Percentiles rank a stretch among this genome's conserved stretches.
phyloP scores from a whole-genome alignment of 306 rosid genomes.

The Begonia masoniana region DNA sequence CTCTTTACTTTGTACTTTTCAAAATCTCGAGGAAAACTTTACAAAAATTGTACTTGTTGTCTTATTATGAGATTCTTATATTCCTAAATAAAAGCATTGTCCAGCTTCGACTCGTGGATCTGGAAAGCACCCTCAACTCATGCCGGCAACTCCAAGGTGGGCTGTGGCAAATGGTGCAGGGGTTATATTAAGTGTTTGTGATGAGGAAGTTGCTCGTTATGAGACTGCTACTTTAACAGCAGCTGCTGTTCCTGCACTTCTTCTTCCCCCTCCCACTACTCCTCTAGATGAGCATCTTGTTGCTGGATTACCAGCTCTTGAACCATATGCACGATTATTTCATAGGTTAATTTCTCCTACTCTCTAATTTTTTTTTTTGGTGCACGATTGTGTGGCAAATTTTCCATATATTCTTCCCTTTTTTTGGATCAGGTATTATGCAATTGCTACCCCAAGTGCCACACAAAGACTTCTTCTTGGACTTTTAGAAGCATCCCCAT shows the following conservation, averaged over 20 bases:
- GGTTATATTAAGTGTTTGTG: conserved; percentile 93
- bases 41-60: no score
- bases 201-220: conserved; percentile 91
- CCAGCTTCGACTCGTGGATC: conserved; percentile 57
- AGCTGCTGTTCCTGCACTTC: conserved; percentile 89
- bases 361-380: no score
- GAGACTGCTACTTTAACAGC: conserved; percentile 97
- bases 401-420: no score
- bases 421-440: conserved; percentile 57
- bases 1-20: no score
- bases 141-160: conserved; percentile 94
- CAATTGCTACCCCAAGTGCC: conserved; percentile 99
- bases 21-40: no score
- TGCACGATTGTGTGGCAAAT: no score
- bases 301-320: conserved; percentile 97
- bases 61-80: no score
- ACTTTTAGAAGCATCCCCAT: conserved; percentile 95
- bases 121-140: conserved; percentile 95
- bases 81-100: no score
- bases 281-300: conserved; percentile 95
- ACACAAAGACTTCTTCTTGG: conserved; percentile 98
- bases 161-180: conserved; percentile 99
- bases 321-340: conserved; percentile 95
- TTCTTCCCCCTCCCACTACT: conserved; percentile 98
- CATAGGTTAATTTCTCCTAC: conserved; percentile 47